These are phyloP conservation scores for Colletotrichum sp. DNA, from an alignment of 2,329 filamentous ascomycete species.

Conservation along the genomic window DNA sequence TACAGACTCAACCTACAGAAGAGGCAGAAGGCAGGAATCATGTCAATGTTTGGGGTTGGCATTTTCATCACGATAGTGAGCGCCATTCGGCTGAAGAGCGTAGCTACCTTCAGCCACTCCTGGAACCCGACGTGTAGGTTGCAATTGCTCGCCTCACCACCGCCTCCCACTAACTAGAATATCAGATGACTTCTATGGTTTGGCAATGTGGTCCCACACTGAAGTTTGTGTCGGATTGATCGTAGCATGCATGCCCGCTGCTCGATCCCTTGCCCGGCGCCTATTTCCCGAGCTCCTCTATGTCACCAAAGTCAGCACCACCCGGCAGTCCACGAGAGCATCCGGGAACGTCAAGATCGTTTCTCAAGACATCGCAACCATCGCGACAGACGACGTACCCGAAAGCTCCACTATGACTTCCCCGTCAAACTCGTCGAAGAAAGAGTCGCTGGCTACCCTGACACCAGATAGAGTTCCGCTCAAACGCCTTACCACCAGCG, in stretches of 20 bases:
- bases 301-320: background rate
- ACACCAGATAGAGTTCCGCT: conserved; percentile 20
- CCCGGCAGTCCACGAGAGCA: background rate
- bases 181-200: conserved; percentile 17
- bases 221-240: conserved; percentile 5
- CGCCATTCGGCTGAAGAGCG: background rate
- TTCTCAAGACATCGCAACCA: conserved; percentile 1
- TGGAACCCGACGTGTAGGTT: conserved; percentile 18
- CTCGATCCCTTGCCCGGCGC: background rate
- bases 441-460: conserved; percentile 27
- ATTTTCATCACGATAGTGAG: conserved; percentile 14
- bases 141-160: conserved; percentile 40
- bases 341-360: conserved; percentile 15
- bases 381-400: background rate
- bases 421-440: background rate
- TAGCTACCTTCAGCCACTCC: background rate
- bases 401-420: background rate
- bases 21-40: conserved; percentile 10
- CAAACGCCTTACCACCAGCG: background rate
- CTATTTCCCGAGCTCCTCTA: conserved; percentile 13
- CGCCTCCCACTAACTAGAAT: conserved; percentile 41
- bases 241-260: conserved; percentile 13
- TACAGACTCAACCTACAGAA: conserved; percentile 14
- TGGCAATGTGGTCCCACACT: conserved; percentile 34
- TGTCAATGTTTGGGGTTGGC: conserved; percentile 13